These are phyloP conservation scores for Citrus unshiu DNA, from an alignment of 345 rosid species.

Conservation along the genomic window DNA sequence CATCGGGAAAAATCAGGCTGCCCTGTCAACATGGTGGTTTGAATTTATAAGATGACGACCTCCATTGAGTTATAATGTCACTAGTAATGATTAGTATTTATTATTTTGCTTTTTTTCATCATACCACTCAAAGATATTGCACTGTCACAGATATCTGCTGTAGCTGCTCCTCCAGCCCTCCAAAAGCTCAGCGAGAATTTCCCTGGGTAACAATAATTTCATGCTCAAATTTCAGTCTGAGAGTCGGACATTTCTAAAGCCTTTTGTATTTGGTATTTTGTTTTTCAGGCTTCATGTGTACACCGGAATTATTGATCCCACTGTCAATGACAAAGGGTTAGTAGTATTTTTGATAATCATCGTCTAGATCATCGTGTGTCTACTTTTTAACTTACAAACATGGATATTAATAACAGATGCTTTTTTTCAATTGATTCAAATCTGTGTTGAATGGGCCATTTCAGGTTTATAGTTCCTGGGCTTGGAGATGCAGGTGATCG, in stretches of 20 bases:
- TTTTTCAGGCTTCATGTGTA: slow-evolving; percentile 82
- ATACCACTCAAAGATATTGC: slow-evolving; percentile 5
- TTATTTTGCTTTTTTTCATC: neutral
- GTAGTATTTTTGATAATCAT: slow-evolving; percentile 16
- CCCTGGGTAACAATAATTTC: slow-evolving; percentile 61
- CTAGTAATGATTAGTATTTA: neutral
- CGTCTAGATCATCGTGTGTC: neutral
- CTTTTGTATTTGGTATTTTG: slow-evolving; percentile 6
- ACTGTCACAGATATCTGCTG: slow-evolving; percentile 74
- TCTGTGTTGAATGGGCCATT: neutral
- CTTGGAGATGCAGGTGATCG: slow-evolving; percentile 99
- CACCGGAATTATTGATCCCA: slow-evolving; percentile 86
- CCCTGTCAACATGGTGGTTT: neutral
- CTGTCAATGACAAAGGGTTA: slow-evolving; percentile 80
- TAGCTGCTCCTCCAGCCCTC: slow-evolving; percentile 93
- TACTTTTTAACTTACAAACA: neutral
- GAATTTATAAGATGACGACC: neutral
- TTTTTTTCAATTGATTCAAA: neutral
- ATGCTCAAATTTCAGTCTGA: neutral
- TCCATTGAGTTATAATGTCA: neutral
- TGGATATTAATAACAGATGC: neutral
- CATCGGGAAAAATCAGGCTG: neutral
- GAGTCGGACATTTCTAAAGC: neutral
- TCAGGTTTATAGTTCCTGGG: slow-evolving; percentile 91
- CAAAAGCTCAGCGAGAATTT: slow-evolving; percentile 88